Evolutionary conservation across 2,329 filamentous ascomycete species (phyloP).

Genomic region (Nigrospora oryzae): DNA sequence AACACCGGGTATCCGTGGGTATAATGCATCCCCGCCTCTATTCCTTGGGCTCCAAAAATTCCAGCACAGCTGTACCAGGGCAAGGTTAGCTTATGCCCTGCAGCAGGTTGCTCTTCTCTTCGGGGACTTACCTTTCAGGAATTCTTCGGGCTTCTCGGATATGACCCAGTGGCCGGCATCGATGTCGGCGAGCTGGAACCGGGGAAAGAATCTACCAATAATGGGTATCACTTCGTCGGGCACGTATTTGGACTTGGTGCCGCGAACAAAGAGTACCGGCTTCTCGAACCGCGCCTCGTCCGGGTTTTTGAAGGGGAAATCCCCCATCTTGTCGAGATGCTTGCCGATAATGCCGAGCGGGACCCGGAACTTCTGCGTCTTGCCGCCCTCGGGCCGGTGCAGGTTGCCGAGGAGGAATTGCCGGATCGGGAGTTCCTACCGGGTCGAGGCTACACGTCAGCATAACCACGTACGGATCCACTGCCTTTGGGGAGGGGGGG

Average conservation of each 20-base stretch:
- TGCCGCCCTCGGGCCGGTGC: slow-evolving; percentile 40
- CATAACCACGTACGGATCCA: no score
- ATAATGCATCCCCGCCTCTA: slow-evolving; percentile 14
- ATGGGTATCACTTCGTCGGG: slow-evolving; percentile 73
- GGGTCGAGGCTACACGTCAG: no score
- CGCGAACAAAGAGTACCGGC: slow-evolving; percentile 72
- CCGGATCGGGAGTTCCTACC: slow-evolving; percentile 62
- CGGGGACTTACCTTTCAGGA: slow-evolving; percentile 55
- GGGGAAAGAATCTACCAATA: slow-evolving; percentile 75
- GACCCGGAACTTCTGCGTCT: slow-evolving; percentile 65
- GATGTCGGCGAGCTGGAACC: slow-evolving; percentile 64
- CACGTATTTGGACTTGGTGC: slow-evolving; percentile 70
- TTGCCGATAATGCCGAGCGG: slow-evolving; percentile 64
- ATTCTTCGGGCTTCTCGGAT: slow-evolving; percentile 76
- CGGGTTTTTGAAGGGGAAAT: slow-evolving; percentile 79
- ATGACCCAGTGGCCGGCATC: slow-evolving; percentile 84
- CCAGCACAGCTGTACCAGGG: slow-evolving; percentile 47
- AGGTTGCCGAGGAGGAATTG: slow-evolving; percentile 92
- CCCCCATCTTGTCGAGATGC: slow-evolving; percentile 67
- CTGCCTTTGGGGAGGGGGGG: no score
- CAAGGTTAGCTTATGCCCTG: not conserved
- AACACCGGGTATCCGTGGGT: slow-evolving; percentile 4
- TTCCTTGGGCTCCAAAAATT: slow-evolving; percentile 48
- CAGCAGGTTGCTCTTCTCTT: not conserved
- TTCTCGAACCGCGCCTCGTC: slow-evolving; percentile 62